Evolutionary conservation across 2,329 filamentous ascomycete genomes (phyloP), one percentile per base, ranked within the genome.

Genomic region (Aspergillus novoparasiticus): DNA sequence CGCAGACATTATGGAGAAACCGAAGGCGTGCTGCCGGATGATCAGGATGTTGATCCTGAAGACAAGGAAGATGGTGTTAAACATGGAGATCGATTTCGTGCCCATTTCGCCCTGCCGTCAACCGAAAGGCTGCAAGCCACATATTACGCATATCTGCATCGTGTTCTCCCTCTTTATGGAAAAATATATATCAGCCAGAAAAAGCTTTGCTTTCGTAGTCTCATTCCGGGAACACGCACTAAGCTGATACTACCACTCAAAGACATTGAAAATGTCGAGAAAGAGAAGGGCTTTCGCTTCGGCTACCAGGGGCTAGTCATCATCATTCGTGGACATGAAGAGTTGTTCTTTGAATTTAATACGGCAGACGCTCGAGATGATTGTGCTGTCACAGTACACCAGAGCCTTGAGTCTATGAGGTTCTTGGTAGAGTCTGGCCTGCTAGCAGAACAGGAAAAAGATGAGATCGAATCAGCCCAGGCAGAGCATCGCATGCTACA

Each of bases 281-380:
- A 97, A 78, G 94, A 97, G 77, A 96, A 95, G 72, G 94, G 95
- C 0, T 98, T 97, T 73, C 88, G 94, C 1, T 91, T 96, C 71
- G 92, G 93, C 8, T 97, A 96, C 70, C 90, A 92, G 23, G 95
- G 94, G 6, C 85, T 99, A 46, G 93, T 97, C 0, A 83, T 98
- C n/a, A 91, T 96, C 5, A 96, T 99, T 67, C 89, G 91, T 59
- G 95, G 94, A 0, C 93, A 97, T 65, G 95, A 98, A 75, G 95
- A 98, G 77, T 81, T 99, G 0, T 98, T 98, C 77, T 98, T 99
- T 72, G 94, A 99, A 75, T 98, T 98, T 73, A 86, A 87, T 58
- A 86, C 89, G 55, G 82, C 86, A 1, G 93, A 93, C 39, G 84
- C 89, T 62, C 89, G 95, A 60, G 94, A 99, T 72, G 94, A 98